Conservation (phyloP, 192 early-diverging fungal genomes). For the Radiomyces spectabilis region DNA sequence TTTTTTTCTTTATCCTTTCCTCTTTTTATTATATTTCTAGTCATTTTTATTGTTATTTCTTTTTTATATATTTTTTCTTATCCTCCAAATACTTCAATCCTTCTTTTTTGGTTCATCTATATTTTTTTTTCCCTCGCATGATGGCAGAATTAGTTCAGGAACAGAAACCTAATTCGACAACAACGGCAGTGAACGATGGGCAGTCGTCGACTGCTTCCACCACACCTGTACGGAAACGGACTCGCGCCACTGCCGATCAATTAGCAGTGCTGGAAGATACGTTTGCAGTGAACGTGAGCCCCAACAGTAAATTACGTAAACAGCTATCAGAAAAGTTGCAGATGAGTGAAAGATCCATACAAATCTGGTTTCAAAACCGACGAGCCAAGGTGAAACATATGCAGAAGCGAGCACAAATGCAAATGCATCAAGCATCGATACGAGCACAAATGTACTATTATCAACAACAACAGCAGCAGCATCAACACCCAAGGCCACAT, state of each 20-base stretch:
- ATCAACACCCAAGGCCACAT: too few relatives aligned
- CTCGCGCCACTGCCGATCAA: conserved; percentile 55
- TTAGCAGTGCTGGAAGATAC: conserved; percentile 56
- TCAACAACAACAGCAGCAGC: neutral
- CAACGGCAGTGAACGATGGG: too few relatives aligned
- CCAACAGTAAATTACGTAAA: conserved; percentile 54
- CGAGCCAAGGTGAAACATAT: conserved; percentile 66
- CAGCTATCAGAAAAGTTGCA: conserved; percentile 53
- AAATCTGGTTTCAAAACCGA: conserved; percentile 80
- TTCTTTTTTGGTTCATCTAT: neutral
- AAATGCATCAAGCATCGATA: conserved; percentile 7
- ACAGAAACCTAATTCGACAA: too few relatives aligned
- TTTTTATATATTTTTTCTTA: neutral
- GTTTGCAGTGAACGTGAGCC: conserved; percentile 53
- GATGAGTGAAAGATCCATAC: conserved; percentile 63
- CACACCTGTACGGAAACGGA: too few relatives aligned
- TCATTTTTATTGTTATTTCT: neutral
- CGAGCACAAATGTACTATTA: conserved; percentile 4
- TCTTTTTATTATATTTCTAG: too few relatives aligned
- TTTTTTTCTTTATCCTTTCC: neutral
- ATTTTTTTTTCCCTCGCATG: neutral
- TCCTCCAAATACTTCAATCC: neutral
- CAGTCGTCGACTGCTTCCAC: too few relatives aligned
- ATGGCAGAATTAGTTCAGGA: neutral
- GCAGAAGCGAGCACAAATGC: conserved; percentile 17